Evolutionary conservation across 2,329 filamentous ascomycete genomes (phyloP).

Genomic region (Calonectria honghensis): DNA sequence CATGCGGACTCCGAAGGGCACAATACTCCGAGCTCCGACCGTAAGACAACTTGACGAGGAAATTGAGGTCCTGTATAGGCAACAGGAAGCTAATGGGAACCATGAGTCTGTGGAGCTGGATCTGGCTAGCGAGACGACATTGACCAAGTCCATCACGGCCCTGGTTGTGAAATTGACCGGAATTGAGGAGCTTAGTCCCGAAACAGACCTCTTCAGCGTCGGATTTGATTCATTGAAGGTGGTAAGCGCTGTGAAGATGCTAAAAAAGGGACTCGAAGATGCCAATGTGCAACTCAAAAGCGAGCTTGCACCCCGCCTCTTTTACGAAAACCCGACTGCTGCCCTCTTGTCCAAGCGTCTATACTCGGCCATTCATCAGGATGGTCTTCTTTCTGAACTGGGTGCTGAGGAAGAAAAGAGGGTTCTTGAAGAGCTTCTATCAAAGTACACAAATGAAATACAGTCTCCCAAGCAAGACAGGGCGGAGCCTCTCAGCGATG

Average conservation of each 20-base stretch:
- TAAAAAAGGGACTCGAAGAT: background rate
- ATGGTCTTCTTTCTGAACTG: background rate
- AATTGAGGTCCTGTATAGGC: conserved; percentile 2
- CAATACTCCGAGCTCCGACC: background rate
- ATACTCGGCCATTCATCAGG: background rate
- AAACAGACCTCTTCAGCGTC: conserved; percentile 11
- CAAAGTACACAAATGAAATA: conserved; percentile 22
- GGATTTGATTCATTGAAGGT: conserved; percentile 29
- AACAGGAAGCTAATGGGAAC: background rate
- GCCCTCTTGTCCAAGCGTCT: background rate
- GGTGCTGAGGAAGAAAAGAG: background rate
- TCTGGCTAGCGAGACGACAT: background rate
- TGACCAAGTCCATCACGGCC: background rate
- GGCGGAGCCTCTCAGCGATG: background rate
- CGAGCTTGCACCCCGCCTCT: background rate
- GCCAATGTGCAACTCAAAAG: background rate
- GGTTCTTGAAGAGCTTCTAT: background rate
- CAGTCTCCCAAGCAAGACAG: background rate
- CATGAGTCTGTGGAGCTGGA: conserved; percentile 2
- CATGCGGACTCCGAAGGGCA: conserved; percentile 22
- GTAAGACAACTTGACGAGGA: background rate
- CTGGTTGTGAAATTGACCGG: background rate
- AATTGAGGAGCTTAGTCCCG: background rate
- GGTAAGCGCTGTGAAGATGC: background rate
- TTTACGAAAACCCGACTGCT: conserved; percentile 27